These are phyloP conservation scores for Fusarium veterinarium DNA, from an alignment of 2,329 filamentous ascomycete species.

Conservation along the genomic window DNA sequence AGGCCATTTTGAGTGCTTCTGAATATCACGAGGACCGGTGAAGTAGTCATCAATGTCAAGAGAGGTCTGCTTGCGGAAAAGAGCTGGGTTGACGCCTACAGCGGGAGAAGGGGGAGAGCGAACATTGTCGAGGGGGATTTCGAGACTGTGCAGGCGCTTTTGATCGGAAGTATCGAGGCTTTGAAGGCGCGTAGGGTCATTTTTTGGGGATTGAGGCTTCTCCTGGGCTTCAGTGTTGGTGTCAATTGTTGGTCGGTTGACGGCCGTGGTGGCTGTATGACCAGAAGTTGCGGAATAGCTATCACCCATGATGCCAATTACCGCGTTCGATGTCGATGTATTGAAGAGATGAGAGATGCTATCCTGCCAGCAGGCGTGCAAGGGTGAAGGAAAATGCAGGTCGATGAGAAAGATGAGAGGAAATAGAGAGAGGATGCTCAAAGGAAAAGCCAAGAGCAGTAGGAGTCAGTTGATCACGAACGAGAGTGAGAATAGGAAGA, in stretches of 20 bases:
- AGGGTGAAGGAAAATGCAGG: neutral
- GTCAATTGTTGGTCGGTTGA: conserved; percentile 32
- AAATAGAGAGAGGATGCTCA: conserved; percentile 17
- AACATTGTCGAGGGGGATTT: conserved; percentile 46
- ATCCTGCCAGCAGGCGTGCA: conserved; percentile 44
- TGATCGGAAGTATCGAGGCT: conserved; percentile 17
- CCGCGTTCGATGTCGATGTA: neutral
- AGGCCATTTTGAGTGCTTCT: conserved; percentile 81
- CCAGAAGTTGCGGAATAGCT: conserved; percentile 30
- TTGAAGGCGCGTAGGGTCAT: conserved; percentile 26
- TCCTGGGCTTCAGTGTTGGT: conserved; percentile 11
- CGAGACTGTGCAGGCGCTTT: conserved; percentile 43
- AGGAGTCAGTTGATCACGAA: conserved; percentile 17
- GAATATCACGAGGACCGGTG: conserved; percentile 74
- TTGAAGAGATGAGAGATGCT: neutral
- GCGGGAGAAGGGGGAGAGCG: conserved; percentile 48
- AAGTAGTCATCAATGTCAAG: conserved; percentile 72
- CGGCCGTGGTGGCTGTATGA: conserved; percentile 29
- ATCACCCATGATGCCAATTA: conserved; percentile 39
- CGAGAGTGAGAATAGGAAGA: conserved; percentile 26
- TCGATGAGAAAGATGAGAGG: neutral
- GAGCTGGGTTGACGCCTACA: conserved; percentile 43
- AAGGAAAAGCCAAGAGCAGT: neutral
- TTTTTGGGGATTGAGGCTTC: conserved; percentile 3
- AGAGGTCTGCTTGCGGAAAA: conserved; percentile 50